phyloP scores from a whole-genome alignment of 2,329 filamentous ascomycete genomes.

The Zelopaecilomyces penicillatus region DNA sequence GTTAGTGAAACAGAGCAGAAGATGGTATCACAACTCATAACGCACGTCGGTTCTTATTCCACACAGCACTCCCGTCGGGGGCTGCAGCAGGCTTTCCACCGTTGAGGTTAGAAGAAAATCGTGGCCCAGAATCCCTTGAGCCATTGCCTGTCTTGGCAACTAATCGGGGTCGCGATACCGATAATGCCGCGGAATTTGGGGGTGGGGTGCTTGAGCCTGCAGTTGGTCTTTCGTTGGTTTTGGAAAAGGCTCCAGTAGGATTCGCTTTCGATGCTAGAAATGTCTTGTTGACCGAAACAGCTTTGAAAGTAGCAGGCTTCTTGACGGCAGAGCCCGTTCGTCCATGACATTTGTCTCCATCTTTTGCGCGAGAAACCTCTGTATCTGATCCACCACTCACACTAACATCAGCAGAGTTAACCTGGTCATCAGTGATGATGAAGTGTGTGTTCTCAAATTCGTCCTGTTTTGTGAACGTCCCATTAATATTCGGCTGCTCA shows the following conservation, averaged over 20 bases:
- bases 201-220: conserved; percentile 39
- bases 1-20: conserved; percentile 15
- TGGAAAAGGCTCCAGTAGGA: conserved; percentile 34
- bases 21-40: conserved; percentile 10
- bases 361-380: conserved; percentile 56
- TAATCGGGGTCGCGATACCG: conserved; percentile 58
- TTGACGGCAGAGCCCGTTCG: conserved; percentile 54
- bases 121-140: conserved; percentile 42
- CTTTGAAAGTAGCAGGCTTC: conserved; percentile 73
- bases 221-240: conserved; percentile 42
- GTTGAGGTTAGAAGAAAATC: conserved; percentile 37
- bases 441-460: conserved; percentile 51
- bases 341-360: conserved; percentile 50
- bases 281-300: conserved; percentile 76
- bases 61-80: conserved; percentile 67
- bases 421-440: conserved; percentile 48
- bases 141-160: conserved; percentile 65
- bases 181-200: conserved; percentile 36
- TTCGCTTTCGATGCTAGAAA: conserved; percentile 67
- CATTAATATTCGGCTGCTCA: conserved; percentile 40
- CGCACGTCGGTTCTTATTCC: conserved; percentile 84
- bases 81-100: conserved; percentile 51
- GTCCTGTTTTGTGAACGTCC: conserved; percentile 34
- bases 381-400: conserved; percentile 69
- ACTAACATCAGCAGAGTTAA: conserved; percentile 58